These are phyloP conservation scores for Rhododendron williamsianum DNA, from an alignment of 148 eudicot species.

Conservation along the genomic window DNA sequence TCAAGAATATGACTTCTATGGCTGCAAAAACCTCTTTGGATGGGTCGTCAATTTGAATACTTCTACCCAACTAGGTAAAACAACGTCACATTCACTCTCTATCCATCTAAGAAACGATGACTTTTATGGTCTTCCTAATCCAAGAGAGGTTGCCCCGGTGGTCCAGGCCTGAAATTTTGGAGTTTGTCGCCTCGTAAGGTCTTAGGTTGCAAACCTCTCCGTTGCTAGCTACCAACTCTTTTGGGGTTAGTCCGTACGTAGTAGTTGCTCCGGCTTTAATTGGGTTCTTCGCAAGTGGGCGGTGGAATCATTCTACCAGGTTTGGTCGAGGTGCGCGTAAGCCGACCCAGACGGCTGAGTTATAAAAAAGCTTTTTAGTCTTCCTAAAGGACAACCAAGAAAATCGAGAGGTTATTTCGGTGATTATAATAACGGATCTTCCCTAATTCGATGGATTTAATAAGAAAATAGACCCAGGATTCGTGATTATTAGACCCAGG, in stretches of 20 bases:
- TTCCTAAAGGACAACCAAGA: not conserved
- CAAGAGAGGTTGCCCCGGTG: not conserved
- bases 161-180: not conserved
- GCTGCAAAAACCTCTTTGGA: not conserved
- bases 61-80: not conserved
- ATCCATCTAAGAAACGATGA: not conserved
- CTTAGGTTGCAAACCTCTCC: too few relatives aligned
- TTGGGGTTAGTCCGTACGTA: too few relatives aligned
- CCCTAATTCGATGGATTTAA: not conserved
- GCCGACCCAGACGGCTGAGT: accelerated
- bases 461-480: not conserved
- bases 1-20: not conserved
- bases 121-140: not conserved
- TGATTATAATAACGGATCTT: not conserved
- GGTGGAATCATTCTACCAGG: accelerated
- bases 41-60: not conserved
- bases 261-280: too few relatives aligned
- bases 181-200: too few relatives aligned
- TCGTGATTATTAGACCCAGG: not conserved
- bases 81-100: not conserved
- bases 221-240: too few relatives aligned
- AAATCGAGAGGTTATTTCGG: not conserved
- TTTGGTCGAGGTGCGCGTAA: too few relatives aligned
- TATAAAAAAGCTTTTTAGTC: not conserved
- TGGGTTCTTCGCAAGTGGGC: too few relatives aligned